Percentiles rank a stretch among this genome's conserved stretches.
Conservation (phyloP, 371 early-diverging fungal species). For the Apophysomyces elegans region DNA sequence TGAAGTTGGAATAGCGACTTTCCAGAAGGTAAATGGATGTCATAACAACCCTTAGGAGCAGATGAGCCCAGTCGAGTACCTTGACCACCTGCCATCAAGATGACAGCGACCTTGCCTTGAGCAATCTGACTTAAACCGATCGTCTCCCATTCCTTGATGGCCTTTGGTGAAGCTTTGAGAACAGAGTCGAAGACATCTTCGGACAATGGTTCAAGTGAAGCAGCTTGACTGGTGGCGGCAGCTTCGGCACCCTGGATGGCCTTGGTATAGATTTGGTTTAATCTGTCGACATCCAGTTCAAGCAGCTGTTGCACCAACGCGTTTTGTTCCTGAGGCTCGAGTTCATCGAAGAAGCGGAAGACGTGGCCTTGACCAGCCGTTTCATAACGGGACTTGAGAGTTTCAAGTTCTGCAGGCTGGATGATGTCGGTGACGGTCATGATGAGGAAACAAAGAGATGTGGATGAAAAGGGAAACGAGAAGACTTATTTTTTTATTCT, state of each 20-base stretch:
- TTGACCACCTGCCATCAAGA: slow-evolving; percentile 92
- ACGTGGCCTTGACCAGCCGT: slow-evolving; percentile 91
- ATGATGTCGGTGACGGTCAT: slow-evolving; percentile 17
- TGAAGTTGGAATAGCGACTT: slow-evolving; percentile 93
- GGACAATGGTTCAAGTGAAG: slow-evolving; percentile 77
- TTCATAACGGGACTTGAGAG: slow-evolving; percentile 66
- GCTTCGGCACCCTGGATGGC: slow-evolving; percentile 64
- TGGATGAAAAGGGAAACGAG: slow-evolving; percentile 1
- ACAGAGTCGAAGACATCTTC: slow-evolving; percentile 77
- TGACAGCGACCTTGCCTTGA: slow-evolving; percentile 90
- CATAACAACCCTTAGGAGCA: slow-evolving; percentile 93
- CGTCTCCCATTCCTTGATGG: slow-evolving; percentile 72
- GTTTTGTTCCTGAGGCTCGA: slow-evolving; percentile 62
- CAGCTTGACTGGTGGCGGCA: slow-evolving; percentile 38
- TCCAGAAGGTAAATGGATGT: slow-evolving; percentile 84
- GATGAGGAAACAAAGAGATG: background rate
- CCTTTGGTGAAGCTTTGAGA: slow-evolving; percentile 57
- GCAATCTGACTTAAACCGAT: slow-evolving; percentile 81
- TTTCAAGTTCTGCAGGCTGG: slow-evolving; percentile 37
- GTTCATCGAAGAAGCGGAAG: slow-evolving; percentile 77
- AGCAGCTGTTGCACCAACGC: slow-evolving; percentile 69
- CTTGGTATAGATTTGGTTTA: slow-evolving; percentile 79
- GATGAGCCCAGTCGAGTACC: slow-evolving; percentile 89
- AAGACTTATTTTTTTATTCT: slow-evolving; percentile 14
- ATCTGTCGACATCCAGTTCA: slow-evolving; percentile 77